Evolutionary conservation across 768 basidiomycete genomes (phyloP).

Genomic region (Scleroderma citrinum): DNA sequence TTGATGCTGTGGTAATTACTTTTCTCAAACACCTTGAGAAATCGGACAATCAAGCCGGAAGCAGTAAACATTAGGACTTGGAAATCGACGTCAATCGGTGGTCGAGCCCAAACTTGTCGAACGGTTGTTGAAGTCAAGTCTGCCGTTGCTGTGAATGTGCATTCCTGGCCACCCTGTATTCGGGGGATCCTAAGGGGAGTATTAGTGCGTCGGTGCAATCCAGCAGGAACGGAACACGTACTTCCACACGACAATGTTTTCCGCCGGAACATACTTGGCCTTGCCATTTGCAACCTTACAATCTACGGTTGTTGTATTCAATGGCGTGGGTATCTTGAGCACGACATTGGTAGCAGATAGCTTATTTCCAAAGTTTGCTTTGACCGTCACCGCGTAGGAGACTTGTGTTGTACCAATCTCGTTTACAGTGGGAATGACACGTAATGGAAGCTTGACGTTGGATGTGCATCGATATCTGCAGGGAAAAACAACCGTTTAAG

Average conservation of each 20-base stretch:
- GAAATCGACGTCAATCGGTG: slow-evolving; percentile 97
- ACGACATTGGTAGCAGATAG: slow-evolving; percentile 91
- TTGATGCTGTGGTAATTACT: slow-evolving; percentile 90
- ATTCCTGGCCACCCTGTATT: slow-evolving; percentile 89
- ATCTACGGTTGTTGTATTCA: slow-evolving; percentile 90
- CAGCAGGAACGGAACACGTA: slow-evolving; percentile 37
- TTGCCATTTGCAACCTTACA: slow-evolving; percentile 91
- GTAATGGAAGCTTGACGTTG: slow-evolving; percentile 91
- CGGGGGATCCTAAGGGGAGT: slow-evolving; percentile 68
- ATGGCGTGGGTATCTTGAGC: slow-evolving; percentile 89
- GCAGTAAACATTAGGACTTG: slow-evolving; percentile 99
- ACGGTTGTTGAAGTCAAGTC: slow-evolving; percentile 82
- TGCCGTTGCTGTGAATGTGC: slow-evolving; percentile 78
- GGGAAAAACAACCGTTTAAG: background rate
- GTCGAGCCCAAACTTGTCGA: slow-evolving; percentile 95
- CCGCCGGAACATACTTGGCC: slow-evolving; percentile 94
- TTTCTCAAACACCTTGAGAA: slow-evolving; percentile 98
- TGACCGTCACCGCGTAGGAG: slow-evolving; percentile 82
- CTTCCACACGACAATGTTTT: slow-evolving; percentile 99
- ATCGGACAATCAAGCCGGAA: slow-evolving; percentile 92
- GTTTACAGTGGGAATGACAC: slow-evolving; percentile 83
- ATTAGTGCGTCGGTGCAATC: slow-evolving; percentile 1
- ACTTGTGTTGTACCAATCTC: slow-evolving; percentile 92
- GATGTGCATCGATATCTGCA: slow-evolving; percentile 90
- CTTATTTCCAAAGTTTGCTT: slow-evolving; percentile 87